phyloP scores from a whole-genome alignment of 768 basidiomycete genomes.

The Leccinellum luteum region DNA sequence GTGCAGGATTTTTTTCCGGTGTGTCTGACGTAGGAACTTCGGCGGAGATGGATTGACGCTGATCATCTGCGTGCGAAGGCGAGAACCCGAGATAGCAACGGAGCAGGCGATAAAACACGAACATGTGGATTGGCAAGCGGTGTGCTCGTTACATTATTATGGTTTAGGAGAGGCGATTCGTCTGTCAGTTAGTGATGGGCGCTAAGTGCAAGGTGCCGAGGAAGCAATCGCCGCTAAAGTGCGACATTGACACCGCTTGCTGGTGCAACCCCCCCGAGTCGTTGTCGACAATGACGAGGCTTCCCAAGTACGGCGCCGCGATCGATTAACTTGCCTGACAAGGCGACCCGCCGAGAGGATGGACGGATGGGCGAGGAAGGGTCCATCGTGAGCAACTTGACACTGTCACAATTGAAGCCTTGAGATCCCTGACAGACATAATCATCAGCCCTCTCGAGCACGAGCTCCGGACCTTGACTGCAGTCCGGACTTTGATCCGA shows the following conservation, averaged over 20 bases:
- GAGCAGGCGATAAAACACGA: slow-evolving; percentile 9
- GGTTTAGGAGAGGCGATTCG: neutral
- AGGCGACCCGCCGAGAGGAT: neutral
- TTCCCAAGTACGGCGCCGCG: neutral
- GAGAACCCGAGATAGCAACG: neutral
- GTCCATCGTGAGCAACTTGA: too few relatives aligned
- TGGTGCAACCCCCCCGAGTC: too few relatives aligned
- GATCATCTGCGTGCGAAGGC: neutral
- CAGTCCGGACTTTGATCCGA: neutral
- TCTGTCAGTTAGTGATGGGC: neutral
- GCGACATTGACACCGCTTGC: neutral
- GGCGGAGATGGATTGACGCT: neutral
- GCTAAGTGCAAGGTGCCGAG: neutral
- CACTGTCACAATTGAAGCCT: too few relatives aligned
- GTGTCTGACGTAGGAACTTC: neutral
- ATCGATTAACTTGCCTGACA: too few relatives aligned
- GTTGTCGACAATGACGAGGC: neutral
- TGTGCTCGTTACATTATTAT: neutral
- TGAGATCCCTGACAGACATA: too few relatives aligned
- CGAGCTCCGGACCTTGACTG: neutral
- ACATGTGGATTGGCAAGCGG: slow-evolving; percentile 7
- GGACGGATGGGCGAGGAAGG: neutral
- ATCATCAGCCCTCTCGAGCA: neutral
- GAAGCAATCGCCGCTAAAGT: neutral
- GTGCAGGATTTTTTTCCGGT: neutral